Evolutionary conservation across 176 grass and related monocot species (phyloP), one percentile per base, ranked within the genome.

Genomic region (Musa beccarii): DNA sequence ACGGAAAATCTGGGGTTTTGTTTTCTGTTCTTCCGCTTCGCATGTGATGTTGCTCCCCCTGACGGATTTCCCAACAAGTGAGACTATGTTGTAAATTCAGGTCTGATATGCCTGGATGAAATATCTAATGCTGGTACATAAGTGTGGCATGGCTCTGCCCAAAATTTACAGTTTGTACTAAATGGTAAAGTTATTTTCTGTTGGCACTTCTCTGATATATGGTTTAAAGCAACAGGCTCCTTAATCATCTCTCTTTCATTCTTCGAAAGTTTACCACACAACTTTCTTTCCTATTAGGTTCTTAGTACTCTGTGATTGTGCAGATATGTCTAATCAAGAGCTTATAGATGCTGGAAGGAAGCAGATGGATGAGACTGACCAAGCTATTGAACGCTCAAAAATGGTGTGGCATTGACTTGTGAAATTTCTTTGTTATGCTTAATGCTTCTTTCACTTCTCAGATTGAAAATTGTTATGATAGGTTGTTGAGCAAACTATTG

Each of bases 291-390:
- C 1, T 65, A 65, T 65, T 65, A 65, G 62, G n/a, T 24, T 65
- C 22, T 65, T 23, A 11, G 20, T 65, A 65, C 8, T 65, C 24
- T 24, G 11, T 25, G 22, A 65, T 65, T 61, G 76, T 80, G 67
- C 76, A 99, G 96, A 81, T 80, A 95, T 99, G 96, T 89, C 84
- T 78, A 99, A 99, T 86, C 91, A 95, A 87, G 83, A 99, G 67
- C 89, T 99, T 24, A 84, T 99, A 72, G 76, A 79, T 75, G 81
- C 80, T 73, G 96, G 96, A 83, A 83, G 12, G 66, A 91, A 87
- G 71, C 86, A 99, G 76, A 99, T 99, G 88, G 88, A 92, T 71
- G 88, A 99, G 83, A 99, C 96, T 64, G 96, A 99, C 79, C 88
- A 99, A 85, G 79, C 85, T 67, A 92, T 99, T 84, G 83, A 99